A percentile compares a stretch with the other conserved stretches of the same genome.
Conservation (phyloP, 2,329 filamentous ascomycete genomes). For the Claviceps digitariae region DNA sequence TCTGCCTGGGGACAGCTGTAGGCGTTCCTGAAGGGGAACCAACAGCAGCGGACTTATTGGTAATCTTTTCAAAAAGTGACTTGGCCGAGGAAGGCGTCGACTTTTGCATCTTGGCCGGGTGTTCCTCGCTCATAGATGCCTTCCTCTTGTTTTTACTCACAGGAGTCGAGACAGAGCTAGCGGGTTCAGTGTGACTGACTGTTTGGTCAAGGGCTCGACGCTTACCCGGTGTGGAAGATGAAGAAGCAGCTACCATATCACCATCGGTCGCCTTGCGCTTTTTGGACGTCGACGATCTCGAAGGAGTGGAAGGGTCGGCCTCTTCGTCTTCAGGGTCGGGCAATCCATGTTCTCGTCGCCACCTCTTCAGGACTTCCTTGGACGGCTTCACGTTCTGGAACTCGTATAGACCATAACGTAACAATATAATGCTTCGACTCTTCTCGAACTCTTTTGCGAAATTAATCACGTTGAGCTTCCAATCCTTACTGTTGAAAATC, state of each 20-base stretch:
- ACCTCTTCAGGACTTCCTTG: slow-evolving; percentile 42
- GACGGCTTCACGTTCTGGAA: slow-evolving; percentile 50
- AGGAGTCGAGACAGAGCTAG: slow-evolving; percentile 7
- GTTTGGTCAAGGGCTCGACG: slow-evolving; percentile 31
- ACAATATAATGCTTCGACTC: slow-evolving; percentile 45
- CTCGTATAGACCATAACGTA: slow-evolving; percentile 48
- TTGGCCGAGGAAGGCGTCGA: slow-evolving; percentile 39
- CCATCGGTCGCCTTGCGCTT: slow-evolving; percentile 48
- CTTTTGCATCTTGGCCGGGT: slow-evolving; percentile 38
- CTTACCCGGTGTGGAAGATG: slow-evolving; percentile 30
- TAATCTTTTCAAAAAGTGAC: slow-evolving; percentile 42
- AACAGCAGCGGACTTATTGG: slow-evolving; percentile 30
- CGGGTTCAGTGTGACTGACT: slow-evolving; percentile 24
- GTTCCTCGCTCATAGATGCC: slow-evolving; percentile 30
- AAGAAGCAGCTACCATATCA: slow-evolving; percentile 23
- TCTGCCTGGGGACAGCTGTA: slow-evolving; percentile 14
- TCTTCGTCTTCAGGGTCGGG: slow-evolving; percentile 35
- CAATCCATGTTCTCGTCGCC: slow-evolving; percentile 42
- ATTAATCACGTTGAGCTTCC: slow-evolving; percentile 48
- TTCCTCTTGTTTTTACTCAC: slow-evolving; percentile 39
- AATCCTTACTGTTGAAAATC: slow-evolving; percentile 46
- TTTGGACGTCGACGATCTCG: slow-evolving; percentile 19
- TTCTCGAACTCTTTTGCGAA: slow-evolving; percentile 54
- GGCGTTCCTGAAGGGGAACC: slow-evolving; percentile 11
- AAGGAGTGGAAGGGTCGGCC: slow-evolving; percentile 16